Evolutionary conservation across 2,329 filamentous ascomycete species (phyloP), one percentile per base, ranked within the genome.

Genomic region (Fusarium scirpi): DNA sequence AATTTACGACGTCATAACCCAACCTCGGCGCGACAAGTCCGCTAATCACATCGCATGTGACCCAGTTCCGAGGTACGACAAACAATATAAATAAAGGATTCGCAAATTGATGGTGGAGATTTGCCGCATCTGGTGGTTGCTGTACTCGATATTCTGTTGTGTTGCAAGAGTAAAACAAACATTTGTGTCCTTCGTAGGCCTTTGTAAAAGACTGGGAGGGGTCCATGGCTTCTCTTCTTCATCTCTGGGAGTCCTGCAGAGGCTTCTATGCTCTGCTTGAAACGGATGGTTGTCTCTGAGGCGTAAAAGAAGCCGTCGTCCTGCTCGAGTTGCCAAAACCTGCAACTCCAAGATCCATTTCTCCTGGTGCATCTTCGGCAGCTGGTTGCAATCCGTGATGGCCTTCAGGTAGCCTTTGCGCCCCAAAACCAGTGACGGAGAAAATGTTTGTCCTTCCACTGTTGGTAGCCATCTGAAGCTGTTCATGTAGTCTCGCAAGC

Each of bases 391-490:
- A 70, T 13, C 81, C 84, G 0, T 82, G 82, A 70, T 88, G 85
- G 7, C 81, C 82, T 1, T 86, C 84, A 1, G 85, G 81, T 25
- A 88, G 79, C 69, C 80, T 86, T 76, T 90, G 88, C 16, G 85
- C 83, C 5, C 88, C 88, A 63, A 81, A 85, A 13, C 87, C 87
- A 9, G 82, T 81, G 4, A 90, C 87, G 67, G 84, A 87, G 77
- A 91, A 91, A 25, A 91, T 91, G 67, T 91, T 91, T 62, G 87
- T 85, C 22, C 87, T 85, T 11, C 89, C 89, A 43, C 88, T 88
- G 67, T 90, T 91, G 0, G 90, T 90, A 8, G 90, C 90, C 72
- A 88, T 87, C 67, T 89, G 86, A 8, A 92, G 79, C 78, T 92
- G 89, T 73, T 92, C 89, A 60, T 88, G 86, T 15, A 92, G 83